A percentile compares a stretch with the other conserved stretches of the same genome.
Conservation (phyloP, 2,329 filamentous ascomycete genomes). For the Ceratocystis colombiana region DNA sequence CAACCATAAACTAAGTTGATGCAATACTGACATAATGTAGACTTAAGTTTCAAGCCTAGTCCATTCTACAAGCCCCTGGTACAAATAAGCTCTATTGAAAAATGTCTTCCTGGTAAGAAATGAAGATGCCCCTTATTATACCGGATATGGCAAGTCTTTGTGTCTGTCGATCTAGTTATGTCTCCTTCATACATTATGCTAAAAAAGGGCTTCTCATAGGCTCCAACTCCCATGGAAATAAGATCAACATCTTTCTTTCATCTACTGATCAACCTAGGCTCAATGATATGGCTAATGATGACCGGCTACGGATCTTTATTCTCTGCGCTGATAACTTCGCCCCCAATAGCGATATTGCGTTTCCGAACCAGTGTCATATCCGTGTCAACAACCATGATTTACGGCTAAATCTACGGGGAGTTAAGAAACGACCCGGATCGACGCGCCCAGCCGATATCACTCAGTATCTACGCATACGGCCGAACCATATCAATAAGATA, state of each 20-base stretch:
- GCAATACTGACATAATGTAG: background rate
- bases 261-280: conserved; percentile 44
- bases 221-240: conserved; percentile 30
- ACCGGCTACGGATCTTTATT: conserved; percentile 63
- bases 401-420: conserved; percentile 82
- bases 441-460: conserved; percentile 92
- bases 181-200: background rate
- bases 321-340: conserved; percentile 64
- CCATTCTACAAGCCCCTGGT: conserved; percentile 71
- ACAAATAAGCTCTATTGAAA: conserved; percentile 52
- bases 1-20: background rate
- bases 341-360: conserved; percentile 65
- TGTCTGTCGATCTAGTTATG: background rate
- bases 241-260: conserved; percentile 38
- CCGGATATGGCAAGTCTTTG: background rate
- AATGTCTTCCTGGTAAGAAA: conserved; percentile 58
- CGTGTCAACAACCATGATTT: conserved; percentile 81
- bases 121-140: background rate
- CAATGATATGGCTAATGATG: conserved; percentile 48
- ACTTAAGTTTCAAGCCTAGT: conserved; percentile 52
- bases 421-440: conserved; percentile 94
- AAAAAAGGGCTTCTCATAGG: background rate
- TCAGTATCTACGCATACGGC: conserved; percentile 56
- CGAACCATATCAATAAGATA: conserved; percentile 64
- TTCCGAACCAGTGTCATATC: conserved; percentile 86